A percentile compares a stretch with the other conserved stretches of the same genome.
These are phyloP conservation scores for Penicillium occitanis DNA, from an alignment of 2,329 filamentous ascomycete species.

Conservation along the genomic window DNA sequence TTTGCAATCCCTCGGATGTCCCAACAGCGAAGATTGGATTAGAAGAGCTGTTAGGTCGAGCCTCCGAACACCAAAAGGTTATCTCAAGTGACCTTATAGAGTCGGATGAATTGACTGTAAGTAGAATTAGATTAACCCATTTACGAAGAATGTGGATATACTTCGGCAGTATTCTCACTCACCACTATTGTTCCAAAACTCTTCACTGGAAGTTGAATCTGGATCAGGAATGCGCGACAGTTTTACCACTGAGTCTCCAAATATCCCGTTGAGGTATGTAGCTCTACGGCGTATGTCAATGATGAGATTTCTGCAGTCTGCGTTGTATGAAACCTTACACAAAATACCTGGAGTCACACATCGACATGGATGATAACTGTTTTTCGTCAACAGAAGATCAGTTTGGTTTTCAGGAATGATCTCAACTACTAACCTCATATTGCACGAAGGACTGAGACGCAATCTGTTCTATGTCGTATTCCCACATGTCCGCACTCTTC, in stretches of 20 bases:
- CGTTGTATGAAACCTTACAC: slow-evolving; percentile 28
- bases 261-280: neutral
- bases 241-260: neutral
- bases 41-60: slow-evolving; percentile 31
- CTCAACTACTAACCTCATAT: neutral
- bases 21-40: slow-evolving; percentile 39
- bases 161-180: neutral
- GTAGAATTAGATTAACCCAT: neutral
- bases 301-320: neutral
- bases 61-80: slow-evolving; percentile 40
- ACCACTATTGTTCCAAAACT: neutral
- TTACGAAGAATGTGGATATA: neutral
- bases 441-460: neutral
- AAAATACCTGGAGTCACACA: slow-evolving; percentile 38
- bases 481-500: neutral
- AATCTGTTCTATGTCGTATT: neutral
- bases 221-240: neutral
- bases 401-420: neutral
- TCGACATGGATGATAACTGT: slow-evolving; percentile 31
- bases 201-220: neutral
- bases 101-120: neutral
- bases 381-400: neutral
- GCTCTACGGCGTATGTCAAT: neutral
- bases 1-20: slow-evolving; percentile 39
- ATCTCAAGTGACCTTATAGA: slow-evolving; percentile 15